Evolutionary conservation across 2,329 filamentous ascomycete species (phyloP), one percentile per base, ranked within the genome.

Genomic region (Colletotrichum cereale): DNA sequence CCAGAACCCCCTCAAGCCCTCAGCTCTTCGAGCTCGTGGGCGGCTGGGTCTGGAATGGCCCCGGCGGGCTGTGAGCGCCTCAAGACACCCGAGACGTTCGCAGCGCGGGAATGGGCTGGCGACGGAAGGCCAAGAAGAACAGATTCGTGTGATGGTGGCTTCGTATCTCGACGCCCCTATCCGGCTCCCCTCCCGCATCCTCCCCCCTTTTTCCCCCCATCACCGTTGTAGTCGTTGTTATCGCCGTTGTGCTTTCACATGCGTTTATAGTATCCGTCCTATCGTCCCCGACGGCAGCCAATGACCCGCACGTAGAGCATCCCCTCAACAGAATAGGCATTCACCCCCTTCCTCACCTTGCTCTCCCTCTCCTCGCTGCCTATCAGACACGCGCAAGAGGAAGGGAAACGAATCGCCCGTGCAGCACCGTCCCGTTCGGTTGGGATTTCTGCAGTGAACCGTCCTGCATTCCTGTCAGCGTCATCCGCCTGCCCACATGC

Each of bases 71-170:
- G 5, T 10, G 24, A 52, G 26, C 26, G 48, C 1, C 48, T 21
- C 21, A 38, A 38, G 38, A 42, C 24, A 57, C 52, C 52, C 62
- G 40, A 65, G 62, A 57, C 52, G 47, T 57, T 29, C 52, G 62
- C 29, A 52, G 26, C 10, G 29, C 10, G 14, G 14, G 16, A 31
- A 31, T 18, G 24, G 11, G n/a, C n/a, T n/a, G n/a, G 21, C 47
- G 57, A 24, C 6, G 57, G 14, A 34, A 34, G 58, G 29, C 21
- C 18, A 36, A 34, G 18, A 14, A 55, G 44, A n/a, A 47, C 44
- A 47, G 10, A 24, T 42, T 24, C n/a, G 18, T 36, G 52, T 26
- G 21, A 21, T 48, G 42, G 58, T 48, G 42, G 58, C 58, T 62
- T 48, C 26, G 21, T 48, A 48, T 62, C 42, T 62, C 31, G 14